Evolutionary conservation across 805 yeast species (phyloP).

Genomic region (Candida caryicola): DNA sequence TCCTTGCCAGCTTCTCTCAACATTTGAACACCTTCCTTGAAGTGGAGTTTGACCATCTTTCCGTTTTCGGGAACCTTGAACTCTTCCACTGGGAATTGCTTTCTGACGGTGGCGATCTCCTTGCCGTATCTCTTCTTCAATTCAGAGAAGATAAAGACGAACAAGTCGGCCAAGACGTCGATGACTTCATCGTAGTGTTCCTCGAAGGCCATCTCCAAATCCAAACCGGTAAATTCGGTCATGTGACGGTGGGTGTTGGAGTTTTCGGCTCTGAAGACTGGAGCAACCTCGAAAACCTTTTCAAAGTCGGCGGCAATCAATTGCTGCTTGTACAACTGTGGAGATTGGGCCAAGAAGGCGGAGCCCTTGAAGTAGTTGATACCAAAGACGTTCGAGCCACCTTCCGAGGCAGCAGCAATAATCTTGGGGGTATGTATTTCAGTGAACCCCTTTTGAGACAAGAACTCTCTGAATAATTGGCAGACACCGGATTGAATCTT

Average conservation of each 20-base stretch:
- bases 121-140: constrained; percentile 73
- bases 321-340: constrained; percentile 97
- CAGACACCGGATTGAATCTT: constrained; percentile 89
- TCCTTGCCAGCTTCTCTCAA: constrained; percentile 84
- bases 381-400: constrained; percentile 96
- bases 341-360: constrained; percentile 96
- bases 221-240: constrained; percentile 98
- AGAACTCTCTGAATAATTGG: constrained; percentile 83
- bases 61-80: constrained; percentile 92
- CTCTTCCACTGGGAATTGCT: constrained; percentile 96
- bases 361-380: constrained; percentile 87
- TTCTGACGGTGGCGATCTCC: constrained; percentile 87
- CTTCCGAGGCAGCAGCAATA: constrained; percentile 94
- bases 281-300: constrained; percentile 92
- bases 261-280: constrained; percentile 98
- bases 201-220: constrained; percentile 96
- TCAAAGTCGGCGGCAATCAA: constrained; percentile 97
- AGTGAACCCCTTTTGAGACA: constrained; percentile 62
- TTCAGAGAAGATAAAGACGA: constrained; percentile 83
- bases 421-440: constrained; percentile 97
- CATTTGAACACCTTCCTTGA: constrained; percentile 86
- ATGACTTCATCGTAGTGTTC: constrained; percentile 95
- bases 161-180: constrained; percentile 63
- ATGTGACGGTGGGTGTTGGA: constrained; percentile 98
- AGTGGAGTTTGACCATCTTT: constrained; percentile 85